Percentiles rank a stretch among this genome's conserved stretches.
phyloP scores from a whole-genome alignment of 2,329 filamentous ascomycete genomes.

The Nemania diffusa region DNA sequence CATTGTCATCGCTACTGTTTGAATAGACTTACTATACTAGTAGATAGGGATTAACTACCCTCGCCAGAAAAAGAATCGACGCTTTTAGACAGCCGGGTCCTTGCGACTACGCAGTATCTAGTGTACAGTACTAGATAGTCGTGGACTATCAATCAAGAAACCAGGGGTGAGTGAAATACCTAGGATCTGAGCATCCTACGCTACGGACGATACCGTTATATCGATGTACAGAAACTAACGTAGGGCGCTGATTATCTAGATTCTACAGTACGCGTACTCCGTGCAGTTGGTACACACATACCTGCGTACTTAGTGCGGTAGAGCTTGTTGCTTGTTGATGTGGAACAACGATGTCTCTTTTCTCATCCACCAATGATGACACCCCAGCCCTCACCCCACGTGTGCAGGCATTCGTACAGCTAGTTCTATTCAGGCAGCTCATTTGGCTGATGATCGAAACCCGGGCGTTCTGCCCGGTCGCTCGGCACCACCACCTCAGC shows the following conservation, averaged over 20 bases:
- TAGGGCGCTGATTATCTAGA: too few relatives aligned
- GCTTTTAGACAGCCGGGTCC: too few relatives aligned
- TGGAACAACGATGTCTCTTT: background rate
- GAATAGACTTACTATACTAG: too few relatives aligned
- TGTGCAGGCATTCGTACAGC: conserved; percentile 7
- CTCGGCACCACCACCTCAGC: conserved; percentile 4
- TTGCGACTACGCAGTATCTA: too few relatives aligned
- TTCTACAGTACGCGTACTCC: background rate
- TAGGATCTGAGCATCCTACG: too few relatives aligned
- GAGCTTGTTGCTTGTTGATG: background rate
- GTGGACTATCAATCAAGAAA: too few relatives aligned
- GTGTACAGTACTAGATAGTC: too few relatives aligned
- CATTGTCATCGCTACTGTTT: too few relatives aligned
- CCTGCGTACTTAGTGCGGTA: background rate
- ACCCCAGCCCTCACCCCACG: background rate
- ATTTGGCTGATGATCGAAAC: conserved; percentile 6
- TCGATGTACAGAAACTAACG: background rate
- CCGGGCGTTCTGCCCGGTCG: too few relatives aligned
- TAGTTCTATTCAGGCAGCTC: conserved; percentile 26
- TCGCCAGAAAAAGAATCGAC: too few relatives aligned
- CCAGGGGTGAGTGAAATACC: too few relatives aligned
- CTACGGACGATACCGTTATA: background rate
- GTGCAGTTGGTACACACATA: background rate
- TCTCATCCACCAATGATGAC: conserved; percentile 6
- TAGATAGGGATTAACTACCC: too few relatives aligned